These are phyloP conservation scores for Aquilaria yunnanensis DNA, from an alignment of 345 rosid species.

Conservation along the genomic window DNA sequence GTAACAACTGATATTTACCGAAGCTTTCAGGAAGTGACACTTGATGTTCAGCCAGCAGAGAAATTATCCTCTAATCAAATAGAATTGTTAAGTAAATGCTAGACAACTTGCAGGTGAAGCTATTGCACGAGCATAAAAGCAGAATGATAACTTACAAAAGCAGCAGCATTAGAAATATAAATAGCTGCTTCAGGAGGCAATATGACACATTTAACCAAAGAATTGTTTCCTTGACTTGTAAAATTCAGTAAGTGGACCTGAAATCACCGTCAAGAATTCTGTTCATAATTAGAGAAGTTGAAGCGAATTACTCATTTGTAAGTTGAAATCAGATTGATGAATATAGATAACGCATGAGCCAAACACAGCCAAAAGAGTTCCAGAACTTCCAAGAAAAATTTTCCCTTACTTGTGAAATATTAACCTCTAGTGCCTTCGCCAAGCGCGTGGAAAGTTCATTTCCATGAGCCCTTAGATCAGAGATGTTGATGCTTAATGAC, in stretches of 20 bases:
- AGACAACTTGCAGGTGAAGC: background rate
- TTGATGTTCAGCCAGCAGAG: constrained; percentile 55
- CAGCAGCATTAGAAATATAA: constrained; percentile 56
- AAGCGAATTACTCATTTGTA: background rate
- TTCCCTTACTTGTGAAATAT: constrained; percentile 55
- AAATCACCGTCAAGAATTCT: constrained; percentile 14
- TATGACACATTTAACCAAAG: constrained; percentile 50
- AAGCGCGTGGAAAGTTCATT: constrained; percentile 40
- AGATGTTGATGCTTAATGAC: constrained; percentile 37
- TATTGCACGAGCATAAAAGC: background rate
- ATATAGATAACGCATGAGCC: background rate
- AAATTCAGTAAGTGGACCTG: constrained; percentile 63
- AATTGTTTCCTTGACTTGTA: constrained; percentile 51
- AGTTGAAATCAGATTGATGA: constrained; percentile 5
- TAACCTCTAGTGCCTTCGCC: constrained; percentile 47
- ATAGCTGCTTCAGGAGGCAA: constrained; percentile 44
- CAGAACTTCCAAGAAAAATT: constrained; percentile 4
- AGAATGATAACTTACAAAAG: constrained; percentile 33
- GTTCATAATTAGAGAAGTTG: background rate
- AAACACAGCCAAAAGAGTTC: constrained; percentile 6
- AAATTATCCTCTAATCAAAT: constrained; percentile 46
- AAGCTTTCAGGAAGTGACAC: constrained; percentile 58
- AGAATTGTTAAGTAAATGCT: constrained; percentile 18
- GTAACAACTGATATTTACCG: constrained; percentile 54
- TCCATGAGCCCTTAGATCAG: constrained; percentile 48